Evolutionary conservation across 176 grass and related monocot genomes (phyloP).

Genomic region (Phyllostachys edulis): DNA sequence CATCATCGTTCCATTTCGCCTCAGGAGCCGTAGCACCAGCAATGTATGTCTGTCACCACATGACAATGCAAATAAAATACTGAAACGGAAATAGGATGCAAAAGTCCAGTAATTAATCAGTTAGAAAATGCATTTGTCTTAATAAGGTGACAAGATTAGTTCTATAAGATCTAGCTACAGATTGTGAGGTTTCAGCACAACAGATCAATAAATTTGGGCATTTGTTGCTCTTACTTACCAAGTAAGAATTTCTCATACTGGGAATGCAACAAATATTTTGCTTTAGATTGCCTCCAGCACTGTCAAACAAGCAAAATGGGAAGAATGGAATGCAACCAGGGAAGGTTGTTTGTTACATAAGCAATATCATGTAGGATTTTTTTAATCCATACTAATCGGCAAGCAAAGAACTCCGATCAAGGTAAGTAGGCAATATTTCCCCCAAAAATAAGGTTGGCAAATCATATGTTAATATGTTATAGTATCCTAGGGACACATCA

Average conservation of each 20-base stretch:
- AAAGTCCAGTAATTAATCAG: neutral
- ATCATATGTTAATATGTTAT: constrained; percentile 9
- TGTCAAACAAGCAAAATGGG: neutral
- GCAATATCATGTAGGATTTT: neutral
- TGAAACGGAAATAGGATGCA: constrained; percentile 2
- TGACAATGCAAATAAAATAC: constrained; percentile 4
- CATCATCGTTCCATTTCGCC: constrained; percentile 75
- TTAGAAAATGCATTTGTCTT: constrained; percentile 1
- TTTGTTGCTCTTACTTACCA: neutral
- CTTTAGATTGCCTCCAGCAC: neutral
- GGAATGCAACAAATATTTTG: neutral
- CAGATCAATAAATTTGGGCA: neutral
- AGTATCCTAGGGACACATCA: neutral
- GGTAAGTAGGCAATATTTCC: neutral
- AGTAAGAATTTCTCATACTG: neutral
- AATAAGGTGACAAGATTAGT: neutral
- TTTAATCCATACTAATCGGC: neutral
- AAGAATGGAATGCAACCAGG: neutral
- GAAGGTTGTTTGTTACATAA: neutral
- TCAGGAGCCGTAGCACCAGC: constrained; percentile 77
- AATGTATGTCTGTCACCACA: constrained; percentile 66
- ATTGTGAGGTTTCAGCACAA: neutral
- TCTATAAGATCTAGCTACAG: neutral
- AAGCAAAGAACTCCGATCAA: neutral
- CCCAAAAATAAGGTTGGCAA: neutral